Evolutionary conservation across 1,284 basidiomycete genomes (phyloP).

Genomic region (Ustilago nuda): DNA sequence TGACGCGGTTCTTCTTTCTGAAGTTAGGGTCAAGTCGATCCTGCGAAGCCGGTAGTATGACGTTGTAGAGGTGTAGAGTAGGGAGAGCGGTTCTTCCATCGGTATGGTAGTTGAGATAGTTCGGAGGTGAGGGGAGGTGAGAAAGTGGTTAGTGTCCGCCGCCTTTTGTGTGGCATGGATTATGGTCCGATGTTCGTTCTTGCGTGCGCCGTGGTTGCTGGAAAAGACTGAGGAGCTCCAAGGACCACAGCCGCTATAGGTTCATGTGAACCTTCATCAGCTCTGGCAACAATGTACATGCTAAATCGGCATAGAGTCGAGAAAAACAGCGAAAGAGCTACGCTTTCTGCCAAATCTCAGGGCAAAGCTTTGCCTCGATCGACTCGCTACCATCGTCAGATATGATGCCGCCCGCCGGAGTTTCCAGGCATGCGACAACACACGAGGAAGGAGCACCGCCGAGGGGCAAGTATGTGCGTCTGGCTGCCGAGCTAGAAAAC

Average conservation of each 20-base stretch:
- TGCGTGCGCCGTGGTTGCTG: slow-evolving; percentile 20
- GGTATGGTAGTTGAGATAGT: not conserved
- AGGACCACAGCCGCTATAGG: not conserved
- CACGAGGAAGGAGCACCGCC: slow-evolving; percentile 1
- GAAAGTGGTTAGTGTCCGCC: slow-evolving; percentile 37
- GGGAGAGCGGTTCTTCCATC: slow-evolving; percentile 9
- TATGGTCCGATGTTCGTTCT: not conserved
- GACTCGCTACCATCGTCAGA: slow-evolving; percentile 13
- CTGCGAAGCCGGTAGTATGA: slow-evolving; percentile 26
- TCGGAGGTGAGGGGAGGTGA: slow-evolving; percentile 16
- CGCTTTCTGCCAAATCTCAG: not conserved
- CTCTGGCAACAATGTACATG: not conserved
- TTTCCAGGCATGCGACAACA: not conserved
- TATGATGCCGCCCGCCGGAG: not conserved
- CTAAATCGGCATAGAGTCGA: not conserved
- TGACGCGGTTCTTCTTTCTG: slow-evolving; percentile 67
- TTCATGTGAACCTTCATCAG: not conserved
- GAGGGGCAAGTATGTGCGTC: slow-evolving; percentile 46
- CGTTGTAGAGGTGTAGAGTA: slow-evolving; percentile 13
- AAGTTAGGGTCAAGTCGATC: slow-evolving; percentile 62
- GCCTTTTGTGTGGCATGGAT: slow-evolving; percentile 38
- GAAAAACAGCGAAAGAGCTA: not conserved
- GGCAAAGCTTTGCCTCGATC: not conserved
- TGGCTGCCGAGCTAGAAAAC: slow-evolving; percentile 65
- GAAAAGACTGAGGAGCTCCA: not conserved